phyloP scores from a whole-genome alignment of 768 basidiomycete genomes.

The Rhizopogon vesiculosus region DNA sequence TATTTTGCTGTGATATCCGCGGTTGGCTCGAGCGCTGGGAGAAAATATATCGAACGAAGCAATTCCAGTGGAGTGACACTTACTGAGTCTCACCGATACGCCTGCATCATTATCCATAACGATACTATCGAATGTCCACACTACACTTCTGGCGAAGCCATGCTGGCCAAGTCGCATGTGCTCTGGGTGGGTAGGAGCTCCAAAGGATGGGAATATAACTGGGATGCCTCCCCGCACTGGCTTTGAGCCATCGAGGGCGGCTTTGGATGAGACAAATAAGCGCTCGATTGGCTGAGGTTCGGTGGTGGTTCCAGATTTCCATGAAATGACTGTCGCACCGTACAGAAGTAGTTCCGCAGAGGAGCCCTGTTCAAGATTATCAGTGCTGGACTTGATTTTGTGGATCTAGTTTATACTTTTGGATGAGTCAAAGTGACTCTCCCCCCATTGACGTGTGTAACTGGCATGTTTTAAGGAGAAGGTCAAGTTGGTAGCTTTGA shows the following conservation, averaged over 20 bases:
- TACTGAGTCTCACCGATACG: conserved; percentile 78
- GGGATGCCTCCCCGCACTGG: conserved; percentile 58
- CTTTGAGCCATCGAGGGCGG: conserved; percentile 76
- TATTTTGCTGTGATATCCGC: conserved; percentile 55
- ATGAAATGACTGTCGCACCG: conserved; percentile 86
- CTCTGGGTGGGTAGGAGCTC: conserved; percentile 70
- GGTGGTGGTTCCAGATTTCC: conserved; percentile 52
- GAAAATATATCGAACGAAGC: conserved; percentile 1
- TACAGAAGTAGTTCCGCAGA: conserved; percentile 64
- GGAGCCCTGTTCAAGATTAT: conserved; percentile 45
- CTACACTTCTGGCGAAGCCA: conserved; percentile 81
- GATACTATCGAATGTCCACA: conserved; percentile 64
- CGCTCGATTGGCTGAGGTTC: conserved; percentile 48
- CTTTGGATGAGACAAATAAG: conserved; percentile 79
- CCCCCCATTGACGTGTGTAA: conserved; percentile 38
- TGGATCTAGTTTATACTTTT: conserved; percentile 36
- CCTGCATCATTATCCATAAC: conserved; percentile 64
- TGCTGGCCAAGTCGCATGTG: conserved; percentile 76
- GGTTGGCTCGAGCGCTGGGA: conserved; percentile 60
- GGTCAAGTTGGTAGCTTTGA: conserved; percentile 3
- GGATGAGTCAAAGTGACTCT: conserved; percentile 55
- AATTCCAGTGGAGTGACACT: conserved; percentile 19
- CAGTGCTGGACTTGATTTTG: not conserved
- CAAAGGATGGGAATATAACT: conserved; percentile 85
- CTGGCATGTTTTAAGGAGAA: conserved; percentile 43